phyloP scores from a whole-genome alignment of 306 rosid species.

The Rosa lucieae region DNA sequence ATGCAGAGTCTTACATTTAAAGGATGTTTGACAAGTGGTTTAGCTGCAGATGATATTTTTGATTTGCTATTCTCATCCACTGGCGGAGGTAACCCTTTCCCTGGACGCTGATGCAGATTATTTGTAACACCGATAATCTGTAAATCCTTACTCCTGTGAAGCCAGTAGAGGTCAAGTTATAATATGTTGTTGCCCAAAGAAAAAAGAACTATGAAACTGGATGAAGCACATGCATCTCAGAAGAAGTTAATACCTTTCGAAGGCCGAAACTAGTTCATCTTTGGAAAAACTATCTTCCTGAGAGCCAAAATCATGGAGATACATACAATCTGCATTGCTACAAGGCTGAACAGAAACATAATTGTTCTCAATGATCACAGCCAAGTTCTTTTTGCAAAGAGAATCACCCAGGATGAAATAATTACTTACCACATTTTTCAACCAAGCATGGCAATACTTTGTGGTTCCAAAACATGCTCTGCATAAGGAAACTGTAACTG shows the following conservation, averaged over 20 bases:
- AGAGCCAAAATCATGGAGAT: slow-evolving; percentile 89
- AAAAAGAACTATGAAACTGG: neutral
- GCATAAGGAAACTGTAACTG: neutral
- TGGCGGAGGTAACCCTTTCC: slow-evolving; percentile 72
- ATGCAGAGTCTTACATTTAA: slow-evolving; percentile 52
- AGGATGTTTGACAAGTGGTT: slow-evolving; percentile 48
- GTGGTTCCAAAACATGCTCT: slow-evolving; percentile 99
- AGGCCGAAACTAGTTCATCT: slow-evolving; percentile 88
- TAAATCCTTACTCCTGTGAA: slow-evolving; percentile 76
- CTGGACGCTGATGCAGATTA: slow-evolving; percentile 62
- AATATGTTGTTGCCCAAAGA: neutral
- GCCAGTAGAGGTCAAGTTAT: slow-evolving; percentile 33
- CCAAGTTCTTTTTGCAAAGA: neutral
- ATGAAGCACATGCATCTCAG: neutral
- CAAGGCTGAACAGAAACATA: slow-evolving; percentile 69
- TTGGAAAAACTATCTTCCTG: slow-evolving; percentile 89
- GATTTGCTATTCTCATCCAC: slow-evolving; percentile 50
- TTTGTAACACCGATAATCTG: slow-evolving; percentile 69
- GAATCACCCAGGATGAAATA: neutral
- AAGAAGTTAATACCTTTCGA: slow-evolving; percentile 54
- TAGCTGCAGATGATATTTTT: slow-evolving; percentile 41
- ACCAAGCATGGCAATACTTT: slow-evolving; percentile 99
- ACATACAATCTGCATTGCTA: slow-evolving; percentile 93
- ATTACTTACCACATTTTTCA: slow-evolving; percentile 75
- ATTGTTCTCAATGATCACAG: neutral